Conservation (phyloP, 2,329 filamentous ascomycete species). For the Cucurbitaria berberidis region DNA sequence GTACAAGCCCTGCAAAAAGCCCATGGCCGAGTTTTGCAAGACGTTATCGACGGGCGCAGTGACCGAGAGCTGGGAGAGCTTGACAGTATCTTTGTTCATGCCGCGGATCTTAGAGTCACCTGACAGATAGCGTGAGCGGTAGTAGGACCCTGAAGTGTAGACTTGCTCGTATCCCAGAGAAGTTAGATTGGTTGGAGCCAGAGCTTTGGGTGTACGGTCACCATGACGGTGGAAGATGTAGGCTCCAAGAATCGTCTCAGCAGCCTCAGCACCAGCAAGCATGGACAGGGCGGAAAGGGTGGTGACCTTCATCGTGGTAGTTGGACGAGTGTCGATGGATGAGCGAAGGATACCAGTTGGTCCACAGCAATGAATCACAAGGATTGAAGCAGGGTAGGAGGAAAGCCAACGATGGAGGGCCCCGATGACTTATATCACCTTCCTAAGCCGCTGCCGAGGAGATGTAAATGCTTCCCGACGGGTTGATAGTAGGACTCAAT, state of each 20-base stretch:
- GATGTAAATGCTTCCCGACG: slow-evolving; percentile 14
- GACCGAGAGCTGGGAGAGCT: slow-evolving; percentile 72
- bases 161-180: slow-evolving; percentile 80
- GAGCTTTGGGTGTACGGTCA: slow-evolving; percentile 81
- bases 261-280: slow-evolving; percentile 37
- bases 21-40: slow-evolving; percentile 78
- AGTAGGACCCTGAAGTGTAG: slow-evolving; percentile 74
- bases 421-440: slow-evolving; percentile 23
- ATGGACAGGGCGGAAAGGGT: slow-evolving; percentile 33
- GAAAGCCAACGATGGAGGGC: background rate
- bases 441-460: slow-evolving; percentile 19
- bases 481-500: slow-evolving; percentile 12
- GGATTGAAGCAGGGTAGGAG: slow-evolving; percentile 5
- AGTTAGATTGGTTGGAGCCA: slow-evolving; percentile 74
- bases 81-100: slow-evolving; percentile 70
- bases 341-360: slow-evolving; percentile 9
- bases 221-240: slow-evolving; percentile 92
- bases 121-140: slow-evolving; percentile 75
- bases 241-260: slow-evolving; percentile 77
- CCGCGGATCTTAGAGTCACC: slow-evolving; percentile 67
- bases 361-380: slow-evolving; percentile 9
- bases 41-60: slow-evolving; percentile 77
- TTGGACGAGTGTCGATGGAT: slow-evolving; percentile 5
- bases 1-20: slow-evolving; percentile 86
- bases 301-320: slow-evolving; percentile 37